Conservation (phyloP, 1,284 basidiomycete genomes). For the Trichosporon asahii region DNA sequence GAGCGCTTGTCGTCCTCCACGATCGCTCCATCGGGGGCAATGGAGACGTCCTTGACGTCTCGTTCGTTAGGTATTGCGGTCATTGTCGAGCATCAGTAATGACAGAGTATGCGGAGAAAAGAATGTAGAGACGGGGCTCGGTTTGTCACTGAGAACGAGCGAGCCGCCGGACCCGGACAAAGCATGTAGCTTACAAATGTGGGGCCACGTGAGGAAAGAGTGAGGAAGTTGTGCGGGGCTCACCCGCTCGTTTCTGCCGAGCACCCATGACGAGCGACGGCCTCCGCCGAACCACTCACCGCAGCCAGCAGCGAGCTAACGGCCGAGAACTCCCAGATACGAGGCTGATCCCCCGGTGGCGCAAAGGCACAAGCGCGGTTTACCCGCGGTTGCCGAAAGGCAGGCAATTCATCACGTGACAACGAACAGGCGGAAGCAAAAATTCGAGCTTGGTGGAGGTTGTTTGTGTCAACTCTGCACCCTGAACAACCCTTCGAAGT, state of each 20-base stretch:
- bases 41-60: neutral
- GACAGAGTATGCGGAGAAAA: neutral
- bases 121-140: neutral
- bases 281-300: neutral
- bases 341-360: no score
- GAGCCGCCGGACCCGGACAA: neutral
- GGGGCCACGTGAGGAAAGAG: neutral
- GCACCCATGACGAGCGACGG: neutral
- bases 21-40: neutral
- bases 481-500: neutral
- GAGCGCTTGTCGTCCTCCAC: neutral
- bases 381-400: no score
- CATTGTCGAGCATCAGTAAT: neutral
- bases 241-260: neutral
- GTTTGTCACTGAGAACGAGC: neutral
- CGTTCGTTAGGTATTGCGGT: no score
- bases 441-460: no score
- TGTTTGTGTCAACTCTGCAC: neutral
- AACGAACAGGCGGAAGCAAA: no score
- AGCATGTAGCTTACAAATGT: neutral
- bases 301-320: no score
- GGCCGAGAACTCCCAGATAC: no score
- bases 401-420: no score
- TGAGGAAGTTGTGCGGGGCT: neutral
- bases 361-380: no score